Evolutionary conservation across 148 eudicot genomes (phyloP), one percentile per base, ranked within the genome.

Genomic region (Persicaria tinctoria): DNA sequence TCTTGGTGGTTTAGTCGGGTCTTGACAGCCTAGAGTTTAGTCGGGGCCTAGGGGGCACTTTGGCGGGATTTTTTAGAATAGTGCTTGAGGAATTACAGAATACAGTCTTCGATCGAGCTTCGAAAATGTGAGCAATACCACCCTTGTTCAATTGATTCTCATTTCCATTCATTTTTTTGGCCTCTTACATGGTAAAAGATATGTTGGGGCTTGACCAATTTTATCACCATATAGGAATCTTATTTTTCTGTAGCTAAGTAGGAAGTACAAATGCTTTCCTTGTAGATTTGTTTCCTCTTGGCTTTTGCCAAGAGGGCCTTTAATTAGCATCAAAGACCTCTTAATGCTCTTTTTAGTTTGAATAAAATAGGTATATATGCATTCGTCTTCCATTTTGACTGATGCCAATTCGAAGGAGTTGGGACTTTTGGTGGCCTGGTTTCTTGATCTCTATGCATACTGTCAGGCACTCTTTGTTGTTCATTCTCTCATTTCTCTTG

Each of bases 401-500:
- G 48, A 23, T 13, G 16, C n/a, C n/a, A 41, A 41, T 44, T 41
- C 9, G 5, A 46, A 66, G 44, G 1, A 27, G 45, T 32, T 63
- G 68, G 41, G 8, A 60, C 9, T 5, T 66, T 13, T 16, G 70
- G 47, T 66, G 70, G 70, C 70, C 13, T 41, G 20, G 17, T 66
- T 66, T 66, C 44, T 60, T 27, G 68, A 38, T 32, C 8, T 60
- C 18, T 44, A 41, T 13, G 44, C 32, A 38, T 41, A 41, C 2
- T 41, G 47, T 41, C 17, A 66, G 46, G 70, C 14, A 66, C 13
- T 66, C 46, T 72, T 12, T 18, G 51, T 20, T n/a, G 27, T 46
- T 11, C 44, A 74, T 63, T 55, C 5, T 56, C 41, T 32, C 62
- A 5, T 46, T 69, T 16, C 48, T 44, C 70, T 78, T 73, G 53